phyloP scores from a whole-genome alignment of 805 yeast species.

The Yamadazyma nakazawae region DNA sequence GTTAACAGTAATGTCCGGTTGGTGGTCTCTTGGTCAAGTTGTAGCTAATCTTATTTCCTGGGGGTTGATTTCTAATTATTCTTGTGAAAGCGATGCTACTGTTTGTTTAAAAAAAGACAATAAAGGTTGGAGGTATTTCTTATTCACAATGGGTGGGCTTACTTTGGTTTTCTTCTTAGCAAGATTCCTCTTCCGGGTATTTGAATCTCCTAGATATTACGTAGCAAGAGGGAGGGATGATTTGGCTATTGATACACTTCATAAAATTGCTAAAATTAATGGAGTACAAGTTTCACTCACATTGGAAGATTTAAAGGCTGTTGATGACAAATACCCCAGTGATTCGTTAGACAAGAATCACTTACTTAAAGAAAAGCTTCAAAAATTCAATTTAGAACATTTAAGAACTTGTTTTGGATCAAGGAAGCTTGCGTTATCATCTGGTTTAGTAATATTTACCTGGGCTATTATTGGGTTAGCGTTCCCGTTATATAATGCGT shows the following conservation, averaged over 20 bases:
- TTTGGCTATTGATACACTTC: conserved; percentile 42
- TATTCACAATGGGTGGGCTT: conserved; percentile 51
- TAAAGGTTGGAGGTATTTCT: conserved; percentile 62
- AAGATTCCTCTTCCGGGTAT: conserved; percentile 39
- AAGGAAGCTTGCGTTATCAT: conserved; percentile 41
- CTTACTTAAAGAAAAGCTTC: conserved; percentile 23
- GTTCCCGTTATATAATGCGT: conserved; percentile 55
- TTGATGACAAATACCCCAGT: conserved; percentile 34
- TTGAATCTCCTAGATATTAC: conserved; percentile 50
- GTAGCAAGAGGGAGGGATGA: conserved; percentile 40
- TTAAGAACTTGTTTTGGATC: conserved; percentile 47
- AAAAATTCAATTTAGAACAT: conserved; percentile 32
- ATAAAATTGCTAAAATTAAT: conserved; percentile 47
- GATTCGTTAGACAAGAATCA: conserved; percentile 15
- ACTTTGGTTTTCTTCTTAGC: conserved; percentile 38
- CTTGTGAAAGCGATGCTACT: conserved; percentile 34
- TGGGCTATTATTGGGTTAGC: conserved; percentile 60
- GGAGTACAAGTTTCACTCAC: conserved; percentile 39
- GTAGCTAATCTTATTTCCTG: conserved; percentile 50
- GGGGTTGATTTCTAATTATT: conserved; percentile 51
- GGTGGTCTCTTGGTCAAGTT: conserved; percentile 66
- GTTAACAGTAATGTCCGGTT: conserved; percentile 41
- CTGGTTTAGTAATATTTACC: conserved; percentile 39
- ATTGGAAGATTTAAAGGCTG: conserved; percentile 41
- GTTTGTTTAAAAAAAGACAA: conserved; percentile 46